phyloP scores from a whole-genome alignment of 2,329 filamentous ascomycete genomes.

The Cryphonectria parasitica region DNA sequence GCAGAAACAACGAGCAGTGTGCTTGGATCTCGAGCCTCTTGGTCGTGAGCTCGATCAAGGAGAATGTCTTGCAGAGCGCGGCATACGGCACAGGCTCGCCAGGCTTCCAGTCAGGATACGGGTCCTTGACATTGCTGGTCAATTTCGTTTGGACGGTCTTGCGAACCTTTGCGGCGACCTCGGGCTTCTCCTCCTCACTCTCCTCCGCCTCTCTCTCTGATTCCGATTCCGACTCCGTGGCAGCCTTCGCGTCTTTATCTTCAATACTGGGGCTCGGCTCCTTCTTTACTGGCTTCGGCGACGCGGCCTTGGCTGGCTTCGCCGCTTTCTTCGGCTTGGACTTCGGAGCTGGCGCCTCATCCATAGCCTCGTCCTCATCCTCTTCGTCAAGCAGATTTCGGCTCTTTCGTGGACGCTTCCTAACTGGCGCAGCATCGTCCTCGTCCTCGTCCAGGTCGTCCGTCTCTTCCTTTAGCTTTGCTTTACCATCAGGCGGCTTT shows the following conservation, averaged over 20 bases:
- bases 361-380: constrained; percentile 50
- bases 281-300: constrained; percentile 27
- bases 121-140: constrained; percentile 66
- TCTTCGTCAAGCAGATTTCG: constrained; percentile 57
- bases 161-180: constrained; percentile 72
- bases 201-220: constrained; percentile 54
- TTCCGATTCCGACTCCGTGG: constrained; percentile 53
- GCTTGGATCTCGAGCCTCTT: constrained; percentile 88
- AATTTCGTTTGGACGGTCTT: constrained; percentile 81
- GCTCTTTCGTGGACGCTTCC: constrained; percentile 58
- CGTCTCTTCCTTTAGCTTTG: constrained; percentile 44
- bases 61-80: constrained; percentile 92
- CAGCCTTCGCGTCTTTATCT: constrained; percentile 48
- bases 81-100: constrained; percentile 92
- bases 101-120: constrained; percentile 93
- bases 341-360: constrained; percentile 36
- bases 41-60: constrained; percentile 90
- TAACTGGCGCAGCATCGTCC: constrained; percentile 59
- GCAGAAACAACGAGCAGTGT: constrained; percentile 86
- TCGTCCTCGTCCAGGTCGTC: constrained; percentile 53
- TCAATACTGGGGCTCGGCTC: constrained; percentile 38
- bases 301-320: constrained; percentile 34
- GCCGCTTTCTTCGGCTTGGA: constrained; percentile 36
- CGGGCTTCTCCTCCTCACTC: constrained; percentile 67
- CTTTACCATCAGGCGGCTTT: constrained; percentile 37